Base-by-base conservation (phyloP, 2,329 filamentous ascomycete genomes). In the Juglanconis oblonga region DNA sequence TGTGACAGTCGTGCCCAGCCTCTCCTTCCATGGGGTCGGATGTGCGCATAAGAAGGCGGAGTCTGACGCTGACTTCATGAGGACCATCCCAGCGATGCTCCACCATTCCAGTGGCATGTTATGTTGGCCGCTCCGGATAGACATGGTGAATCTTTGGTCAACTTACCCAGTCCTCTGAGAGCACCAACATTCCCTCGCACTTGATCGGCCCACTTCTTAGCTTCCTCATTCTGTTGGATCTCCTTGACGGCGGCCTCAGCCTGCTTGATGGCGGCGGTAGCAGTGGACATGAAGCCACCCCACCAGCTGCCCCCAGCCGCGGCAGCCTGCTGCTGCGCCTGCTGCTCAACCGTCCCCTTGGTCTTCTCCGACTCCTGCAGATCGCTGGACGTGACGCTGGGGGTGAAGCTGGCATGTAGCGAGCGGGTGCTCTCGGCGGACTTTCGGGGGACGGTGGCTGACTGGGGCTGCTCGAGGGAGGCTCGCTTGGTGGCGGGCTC, bases 201-300 rank as follows among this genome's bases (percentile, higher is more conserved):
- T 73, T 98, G 94, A 56, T 97, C 91, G 1, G 93, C 91, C 92
- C 94, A 99, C 73, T 91, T 90, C 78, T 94, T 93, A 55, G 94
- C 95, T 74, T 99, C 95, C 71, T 98, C 92, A 69, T 96, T 97
- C 72, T 95, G 89, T 73, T 97, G 91, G 52, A 99, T 93, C 74
- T 98, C 92, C 73, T 94, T 96, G 65, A 96, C 93, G 0, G 93
- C 89, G 7, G 89, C 91, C 76, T 97, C 93, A 51, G 95, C 94
- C 73, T 94, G 91, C 79, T 96, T 96, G 76, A 96, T 87, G 32
- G 89, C 91, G n/a, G 90, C 88, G 3, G 88, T 86, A 40, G 92
- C 92, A 0, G 91, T 93, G 47, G 90, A 91, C 69, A 95, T 83
- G 55, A 97, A 77, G 29, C 91, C 89, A 70, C 92, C 92, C 90